A percentile compares a stretch with the other conserved stretches of the same genome.
These are phyloP conservation scores for Noccaea bulbosa DNA, from an alignment of 345 rosid species.

Conservation along the genomic window DNA sequence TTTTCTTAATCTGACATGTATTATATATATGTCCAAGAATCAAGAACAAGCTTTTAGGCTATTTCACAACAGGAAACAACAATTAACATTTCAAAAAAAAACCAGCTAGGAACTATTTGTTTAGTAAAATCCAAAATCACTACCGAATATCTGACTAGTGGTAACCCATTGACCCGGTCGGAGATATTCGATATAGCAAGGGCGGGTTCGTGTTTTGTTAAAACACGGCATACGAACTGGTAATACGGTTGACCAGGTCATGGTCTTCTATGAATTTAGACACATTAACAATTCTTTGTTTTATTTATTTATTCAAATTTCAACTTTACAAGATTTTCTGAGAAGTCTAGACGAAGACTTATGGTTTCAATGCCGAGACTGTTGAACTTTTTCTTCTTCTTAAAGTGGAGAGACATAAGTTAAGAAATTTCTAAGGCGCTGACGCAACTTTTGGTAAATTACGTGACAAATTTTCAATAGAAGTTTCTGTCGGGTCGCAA, in stretches of 20 bases:
- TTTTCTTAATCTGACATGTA: not conserved
- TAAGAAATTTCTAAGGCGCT: conserved; percentile 31
- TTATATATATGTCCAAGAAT: conserved; percentile 9
- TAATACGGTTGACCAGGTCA: conserved; percentile 45
- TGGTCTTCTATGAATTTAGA: conserved; percentile 40
- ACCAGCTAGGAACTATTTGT: not conserved
- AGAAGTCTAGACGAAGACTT: conserved; percentile 45
- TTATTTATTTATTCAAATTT: not conserved
- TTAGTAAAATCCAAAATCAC: not conserved
- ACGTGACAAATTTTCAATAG: not conserved
- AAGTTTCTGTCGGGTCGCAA: not conserved
- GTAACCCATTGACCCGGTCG: conserved; percentile 39
- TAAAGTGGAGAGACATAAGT: conserved; percentile 8
- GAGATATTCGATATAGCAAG: conserved; percentile 18
- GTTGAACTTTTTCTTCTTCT: conserved; percentile 20
- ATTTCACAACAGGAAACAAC: conserved; percentile 26
- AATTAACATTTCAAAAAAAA: not conserved
- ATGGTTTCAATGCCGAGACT: conserved; percentile 33
- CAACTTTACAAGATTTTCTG: conserved; percentile 30
- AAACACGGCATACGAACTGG: conserved; percentile 41
- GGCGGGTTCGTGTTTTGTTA: conserved; percentile 18
- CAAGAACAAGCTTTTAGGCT: conserved; percentile 21
- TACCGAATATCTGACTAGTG: conserved; percentile 9
- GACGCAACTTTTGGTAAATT: conserved; percentile 34
- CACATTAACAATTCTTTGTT: not conserved